Evolutionary conservation across 2,329 filamentous ascomycete species (phyloP), one percentile per base, ranked within the genome.

Genomic region (Kalmusia sp.): DNA sequence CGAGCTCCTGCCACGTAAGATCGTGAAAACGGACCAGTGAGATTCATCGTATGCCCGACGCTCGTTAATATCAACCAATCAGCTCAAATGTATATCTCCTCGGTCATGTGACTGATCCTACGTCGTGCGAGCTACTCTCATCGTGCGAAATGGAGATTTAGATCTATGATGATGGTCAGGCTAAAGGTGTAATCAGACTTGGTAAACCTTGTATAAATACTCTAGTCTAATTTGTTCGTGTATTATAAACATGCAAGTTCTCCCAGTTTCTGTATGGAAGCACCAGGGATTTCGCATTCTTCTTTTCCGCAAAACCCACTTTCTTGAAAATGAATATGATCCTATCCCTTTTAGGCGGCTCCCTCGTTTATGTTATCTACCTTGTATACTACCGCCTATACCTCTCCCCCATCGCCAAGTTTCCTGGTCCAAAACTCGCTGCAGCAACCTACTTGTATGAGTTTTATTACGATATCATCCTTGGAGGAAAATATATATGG

Each of bases 401-500:
- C 27, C 40, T 54, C 4, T 40, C 33, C 28, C 51, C 51, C 5
- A 27, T 70, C 8, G 49, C 66, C 14, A 54, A 46, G 3, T 68
- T 70, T 34, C 67, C 67, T 34, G 67, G 67, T 3, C 66, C 67
- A 4, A 68, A 68, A 46, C 58, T 70, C n/a, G 67, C 67, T 2
- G 66, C 67, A 22, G 58, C 54, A 19, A 63, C 62, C 6, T 66
- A 63, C 34, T 56, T 62, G 12, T 70, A 70, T 43, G 67, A 70
- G 48, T 63, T 64, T 6, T 70, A 69, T 55, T 64, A 68, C 35
- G 67, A 70, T 31, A 65, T 62, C 57, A 59, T 58, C 57, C 52
- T 61, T 2, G 39, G 62, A 5, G 71, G 71, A 22, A 64, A 63
- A 15, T 76, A 74, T 57, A 61, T 69, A n/a, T 71, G 61, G 47